Base-by-base conservation (phyloP, 2,329 filamentous ascomycete species). In the Colletotrichum graminicola region DNA sequence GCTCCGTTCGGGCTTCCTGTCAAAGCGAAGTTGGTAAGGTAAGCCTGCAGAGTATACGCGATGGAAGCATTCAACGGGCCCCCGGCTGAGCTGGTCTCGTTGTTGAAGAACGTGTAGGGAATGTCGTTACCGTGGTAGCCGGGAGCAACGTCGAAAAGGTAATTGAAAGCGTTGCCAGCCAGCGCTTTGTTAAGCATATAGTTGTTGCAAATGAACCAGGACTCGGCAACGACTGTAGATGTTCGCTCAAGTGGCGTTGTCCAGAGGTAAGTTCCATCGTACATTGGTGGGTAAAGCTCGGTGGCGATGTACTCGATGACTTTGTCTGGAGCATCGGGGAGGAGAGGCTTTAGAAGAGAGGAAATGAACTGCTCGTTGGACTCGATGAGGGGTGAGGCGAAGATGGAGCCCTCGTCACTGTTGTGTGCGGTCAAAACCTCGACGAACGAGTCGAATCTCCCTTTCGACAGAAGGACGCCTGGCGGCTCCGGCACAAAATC, bases 401-500 rank as follows among this genome's bases (percentile, higher is more conserved):
- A 88, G 2, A 73, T 70, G 18, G 79, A 75, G 5, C 83, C 85
- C 79, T 89, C 87, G 73, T 89, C 83, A 5, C 84, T 84, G 70
- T 86, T 87, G 76, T 85, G 73, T 5, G 75, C 73, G 16, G 73
- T 52, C 60, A 77, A 68, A 8, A 76, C 32, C 2, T 49, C 16
- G 12, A 73, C 63, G 11, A 32, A 45, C 16, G 56, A 39, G 2
- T 72, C 55, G 34, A 49, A 74, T 2, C 34, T 43, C 1, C 60
- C 66, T 26, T 74, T 39, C 1, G 62, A 51, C 16, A 74, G 21
- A 3, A 74, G 47, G 18, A 69, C 57, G 7, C 65, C 29, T 5
- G 72, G 66, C 12, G 64, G 43, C 21, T 67, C 69, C 8, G 69
- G 72, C 7, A 61, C 72, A 14, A 74, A 73, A 4, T 52, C 41